A percentile compares a stretch with the other conserved stretches of the same genome.
Conservation (phyloP, 2,329 filamentous ascomycete species). For the Colletotrichum noveboracense region DNA sequence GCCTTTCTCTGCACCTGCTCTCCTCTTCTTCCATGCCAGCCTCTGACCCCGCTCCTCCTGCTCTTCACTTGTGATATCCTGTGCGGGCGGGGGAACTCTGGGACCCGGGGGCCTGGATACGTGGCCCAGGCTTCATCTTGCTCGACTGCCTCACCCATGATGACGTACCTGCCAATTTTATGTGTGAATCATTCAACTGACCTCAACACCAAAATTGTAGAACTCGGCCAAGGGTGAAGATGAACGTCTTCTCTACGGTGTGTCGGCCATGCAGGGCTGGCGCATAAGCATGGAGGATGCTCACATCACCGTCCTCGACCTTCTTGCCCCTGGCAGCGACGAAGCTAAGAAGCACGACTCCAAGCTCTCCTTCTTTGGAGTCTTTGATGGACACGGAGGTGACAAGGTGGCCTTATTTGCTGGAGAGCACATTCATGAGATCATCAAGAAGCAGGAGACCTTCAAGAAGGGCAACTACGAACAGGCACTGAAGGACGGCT, state of each 20-base stretch:
- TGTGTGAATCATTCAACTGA: not conserved
- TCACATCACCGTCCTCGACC: constrained; percentile 87
- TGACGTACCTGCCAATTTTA: constrained; percentile 6
- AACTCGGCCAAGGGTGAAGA: constrained; percentile 88
- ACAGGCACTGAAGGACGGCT: constrained; percentile 96
- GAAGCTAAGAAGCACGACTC: constrained; percentile 70
- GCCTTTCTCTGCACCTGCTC: not conserved
- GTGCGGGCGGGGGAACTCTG: not conserved
- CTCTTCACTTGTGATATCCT: not conserved
- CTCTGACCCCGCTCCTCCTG: not conserved
- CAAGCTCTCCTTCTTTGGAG: constrained; percentile 93
- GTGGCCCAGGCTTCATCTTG: not conserved
- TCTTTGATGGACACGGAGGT: constrained; percentile 97
- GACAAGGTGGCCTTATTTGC: constrained; percentile 95
- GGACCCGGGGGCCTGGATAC: not conserved
- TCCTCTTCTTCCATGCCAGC: not conserved
- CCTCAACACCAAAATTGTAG: constrained; percentile 50
- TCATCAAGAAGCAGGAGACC: constrained; percentile 91
- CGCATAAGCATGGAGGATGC: constrained; percentile 99
- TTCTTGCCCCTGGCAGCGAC: constrained; percentile 64
- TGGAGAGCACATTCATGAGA: constrained; percentile 91
- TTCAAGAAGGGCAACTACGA: constrained; percentile 92
- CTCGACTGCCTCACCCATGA: not conserved
- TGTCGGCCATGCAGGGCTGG: constrained; percentile 99
- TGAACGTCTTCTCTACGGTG: constrained; percentile 89